Base-by-base conservation (phyloP, 2,329 filamentous ascomycete species). In the Cercospora sojina region DNA sequence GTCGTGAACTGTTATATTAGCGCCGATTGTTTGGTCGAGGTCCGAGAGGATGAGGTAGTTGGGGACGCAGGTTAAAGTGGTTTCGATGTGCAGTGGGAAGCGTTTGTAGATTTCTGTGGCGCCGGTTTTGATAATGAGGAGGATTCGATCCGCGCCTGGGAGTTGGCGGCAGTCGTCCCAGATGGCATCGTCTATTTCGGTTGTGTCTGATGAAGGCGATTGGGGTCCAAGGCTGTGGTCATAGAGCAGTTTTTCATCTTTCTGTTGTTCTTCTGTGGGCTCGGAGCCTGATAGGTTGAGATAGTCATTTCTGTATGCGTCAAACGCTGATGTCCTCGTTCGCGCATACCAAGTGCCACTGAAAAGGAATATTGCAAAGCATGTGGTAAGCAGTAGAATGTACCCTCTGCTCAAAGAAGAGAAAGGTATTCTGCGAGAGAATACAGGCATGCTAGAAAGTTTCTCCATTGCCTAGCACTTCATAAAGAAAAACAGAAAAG, bases 51-150 rank as follows among this genome's bases (percentile, higher is more conserved):
- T 77, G 57, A 85, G 77, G 68, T 72, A 73, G 55, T 78, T 72
- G 3, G 73, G 72, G 8, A 74, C 70, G 76, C 86, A 88, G 67
- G 80, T 80, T 29, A 88, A 79, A 1, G 85, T 84, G 0, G 84
- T 86, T 58, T 80, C 73, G 68, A 87, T 82, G 72, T 88, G 86
- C 5, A 82, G 77, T 2, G 85, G 85, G 4, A 88, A 81, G 73
- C 87, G 87, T 27, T 83, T 79, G 68, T 80, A 78, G 3, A 85
- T 80, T 70, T 88, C 86, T 13, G 85, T 85, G 13, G 86, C 85
- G 63, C 86, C 86, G 0, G 86, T 88, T 72, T 85, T 85, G 67
- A 89, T 77, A 38, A 87, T 77, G 25, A 88, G 80, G 70, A 88
- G 82, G 60, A 88, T 76, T 67, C 87, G 79, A 2, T 84, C 78